phyloP scores from a whole-genome alignment of 768 basidiomycete species.

The Suillus placidus region DNA sequence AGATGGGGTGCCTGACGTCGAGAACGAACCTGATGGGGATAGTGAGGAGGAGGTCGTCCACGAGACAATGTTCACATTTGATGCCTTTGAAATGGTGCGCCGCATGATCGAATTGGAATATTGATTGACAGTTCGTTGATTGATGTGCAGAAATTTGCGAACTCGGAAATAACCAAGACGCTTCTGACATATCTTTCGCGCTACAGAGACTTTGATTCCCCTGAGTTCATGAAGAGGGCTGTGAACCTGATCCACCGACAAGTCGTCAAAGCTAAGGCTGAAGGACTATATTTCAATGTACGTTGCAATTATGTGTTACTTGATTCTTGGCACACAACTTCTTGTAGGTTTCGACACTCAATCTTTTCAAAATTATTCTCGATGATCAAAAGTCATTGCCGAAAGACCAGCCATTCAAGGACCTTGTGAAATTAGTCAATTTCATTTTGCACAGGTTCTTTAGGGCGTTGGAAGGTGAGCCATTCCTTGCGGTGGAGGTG shows the following conservation, averaged over 20 bases:
- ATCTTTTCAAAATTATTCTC: conserved; percentile 86
- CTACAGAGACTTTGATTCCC: conserved; percentile 73
- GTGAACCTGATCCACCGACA: conserved; percentile 90
- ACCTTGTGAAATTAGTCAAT: conserved; percentile 81
- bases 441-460: conserved; percentile 93
- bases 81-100: conserved; percentile 84
- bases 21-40: conserved; percentile 54
- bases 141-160: conserved; percentile 78
- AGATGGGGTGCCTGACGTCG: conserved; percentile 68
- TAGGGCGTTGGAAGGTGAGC: conserved; percentile 82
- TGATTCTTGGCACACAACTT: conserved; percentile 9
- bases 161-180: conserved; percentile 83
- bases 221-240: conserved; percentile 88
- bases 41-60: conserved; percentile 65
- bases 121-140: conserved; percentile 22
- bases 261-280: conserved; percentile 87
- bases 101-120: conserved; percentile 17
- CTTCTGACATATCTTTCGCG: conserved; percentile 80
- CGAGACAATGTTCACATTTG: conserved; percentile 91
- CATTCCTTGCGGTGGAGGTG: conserved; percentile 90
- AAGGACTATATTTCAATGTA: conserved; percentile 95
- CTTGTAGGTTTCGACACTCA: conserved; percentile 81
- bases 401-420: conserved; percentile 76
- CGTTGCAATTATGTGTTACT: conserved; percentile 22
- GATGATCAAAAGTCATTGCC: conserved; percentile 81